phyloP scores from a whole-genome alignment of 352 stramenopile species.

The Elongisporangium anandrum region DNA sequence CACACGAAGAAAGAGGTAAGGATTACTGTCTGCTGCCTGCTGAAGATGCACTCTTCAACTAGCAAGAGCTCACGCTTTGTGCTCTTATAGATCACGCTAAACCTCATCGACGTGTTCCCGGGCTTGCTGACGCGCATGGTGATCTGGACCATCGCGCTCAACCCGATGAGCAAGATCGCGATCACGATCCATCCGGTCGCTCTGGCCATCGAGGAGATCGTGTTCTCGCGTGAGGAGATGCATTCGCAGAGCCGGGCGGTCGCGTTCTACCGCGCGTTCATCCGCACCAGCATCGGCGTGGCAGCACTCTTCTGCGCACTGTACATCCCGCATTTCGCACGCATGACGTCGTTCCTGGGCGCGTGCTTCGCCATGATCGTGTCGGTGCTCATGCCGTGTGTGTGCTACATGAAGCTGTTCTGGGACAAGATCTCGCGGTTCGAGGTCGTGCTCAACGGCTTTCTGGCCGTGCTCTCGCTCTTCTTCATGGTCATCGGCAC shows the following conservation, averaged over 20 bases:
- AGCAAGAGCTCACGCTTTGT: not conserved
- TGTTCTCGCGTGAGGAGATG: constrained; percentile 47
- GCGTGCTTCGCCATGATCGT: constrained; percentile 85
- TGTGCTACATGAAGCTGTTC: constrained; percentile 88
- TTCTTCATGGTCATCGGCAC: constrained; percentile 74
- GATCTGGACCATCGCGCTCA: constrained; percentile 81
- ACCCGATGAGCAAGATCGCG: constrained; percentile 87
- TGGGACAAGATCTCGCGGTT: constrained; percentile 30
- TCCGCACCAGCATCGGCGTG: constrained; percentile 58
- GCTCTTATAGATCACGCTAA: constrained; percentile 53
- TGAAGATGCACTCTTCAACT: constrained; percentile 1
- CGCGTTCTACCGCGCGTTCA: constrained; percentile 53
- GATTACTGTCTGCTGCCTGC: not conserved
- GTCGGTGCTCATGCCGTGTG: constrained; percentile 76
- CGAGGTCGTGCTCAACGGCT: constrained; percentile 51
- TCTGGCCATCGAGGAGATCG: constrained; percentile 66
- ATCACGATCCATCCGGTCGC: constrained; percentile 82
- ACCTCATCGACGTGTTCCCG: constrained; percentile 66
- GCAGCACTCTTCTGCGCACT: constrained; percentile 54
- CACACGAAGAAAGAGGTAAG: constrained; percentile 76
- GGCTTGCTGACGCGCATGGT: constrained; percentile 59
- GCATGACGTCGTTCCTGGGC: constrained; percentile 79
- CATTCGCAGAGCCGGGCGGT: constrained; percentile 17
- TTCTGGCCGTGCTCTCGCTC: constrained; percentile 53
- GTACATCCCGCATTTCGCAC: constrained; percentile 81